These are phyloP conservation scores for Suillus sp. DNA, from an alignment of 768 basidiomycete genomes.

Conservation along the genomic window DNA sequence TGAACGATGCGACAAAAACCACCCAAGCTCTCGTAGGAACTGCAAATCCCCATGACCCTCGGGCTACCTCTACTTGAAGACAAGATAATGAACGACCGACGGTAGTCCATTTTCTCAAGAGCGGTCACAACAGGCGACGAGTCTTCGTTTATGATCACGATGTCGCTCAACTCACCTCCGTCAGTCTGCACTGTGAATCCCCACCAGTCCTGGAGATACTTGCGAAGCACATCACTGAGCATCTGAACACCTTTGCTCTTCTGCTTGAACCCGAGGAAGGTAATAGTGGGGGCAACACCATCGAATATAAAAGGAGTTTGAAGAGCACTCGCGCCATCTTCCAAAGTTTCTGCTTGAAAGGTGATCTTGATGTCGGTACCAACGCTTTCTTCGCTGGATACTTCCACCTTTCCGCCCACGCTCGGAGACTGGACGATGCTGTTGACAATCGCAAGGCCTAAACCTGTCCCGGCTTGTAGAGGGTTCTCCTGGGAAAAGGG, in stretches of 20 bases:
- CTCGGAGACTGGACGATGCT: constrained; percentile 86
- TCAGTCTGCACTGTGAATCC: constrained; percentile 54
- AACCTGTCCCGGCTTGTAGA: constrained; percentile 87
- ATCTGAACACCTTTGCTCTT: constrained; percentile 68
- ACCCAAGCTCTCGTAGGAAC: constrained; percentile 75
- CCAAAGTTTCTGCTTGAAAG: constrained; percentile 68
- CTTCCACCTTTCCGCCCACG: constrained; percentile 90
- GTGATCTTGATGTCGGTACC: constrained; percentile 92
- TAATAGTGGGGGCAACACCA: constrained; percentile 50
- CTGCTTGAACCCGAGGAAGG: constrained; percentile 72
- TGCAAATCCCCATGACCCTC: constrained; percentile 59
- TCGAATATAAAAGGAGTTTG: constrained; percentile 51
- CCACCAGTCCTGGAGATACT: constrained; percentile 80
- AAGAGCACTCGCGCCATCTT: constrained; percentile 41
- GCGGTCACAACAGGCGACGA: constrained; percentile 56
- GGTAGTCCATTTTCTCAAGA: constrained; percentile 55
- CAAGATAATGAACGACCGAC: constrained; percentile 73
- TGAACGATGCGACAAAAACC: constrained; percentile 88
- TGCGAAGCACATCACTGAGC: constrained; percentile 58
- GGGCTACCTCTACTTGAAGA: constrained; percentile 71
- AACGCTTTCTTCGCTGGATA: constrained; percentile 86
- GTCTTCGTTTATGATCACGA: constrained; percentile 84
- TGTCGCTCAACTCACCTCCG: constrained; percentile 56
- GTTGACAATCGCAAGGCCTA: constrained; percentile 94
- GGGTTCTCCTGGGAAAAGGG: constrained; percentile 98